Conservation (phyloP, 139 green algal genomes). For the Chara braunii region DNA sequence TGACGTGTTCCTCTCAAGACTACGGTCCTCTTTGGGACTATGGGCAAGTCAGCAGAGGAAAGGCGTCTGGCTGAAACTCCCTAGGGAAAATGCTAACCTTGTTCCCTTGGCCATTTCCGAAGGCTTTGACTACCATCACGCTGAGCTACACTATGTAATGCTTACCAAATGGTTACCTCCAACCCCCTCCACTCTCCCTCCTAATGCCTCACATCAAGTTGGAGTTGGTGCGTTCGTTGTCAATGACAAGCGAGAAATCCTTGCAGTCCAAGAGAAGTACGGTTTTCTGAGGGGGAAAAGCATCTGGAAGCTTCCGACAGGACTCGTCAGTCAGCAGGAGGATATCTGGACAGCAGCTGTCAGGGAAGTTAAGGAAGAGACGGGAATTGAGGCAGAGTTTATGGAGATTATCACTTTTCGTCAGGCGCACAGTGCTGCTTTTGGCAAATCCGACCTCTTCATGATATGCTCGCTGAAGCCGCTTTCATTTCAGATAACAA, state of each 20-base stretch:
- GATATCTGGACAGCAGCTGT: slow-evolving; percentile 40
- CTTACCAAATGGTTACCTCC: slow-evolving; percentile 44
- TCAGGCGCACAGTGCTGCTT: slow-evolving; percentile 34
- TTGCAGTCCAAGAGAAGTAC: slow-evolving; percentile 46
- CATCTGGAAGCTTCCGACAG: slow-evolving; percentile 52
- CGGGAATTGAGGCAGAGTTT: slow-evolving; percentile 37
- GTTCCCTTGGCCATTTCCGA: slow-evolving; percentile 22
- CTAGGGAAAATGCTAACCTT: slow-evolving; percentile 2
- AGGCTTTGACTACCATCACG: slow-evolving; percentile 51
- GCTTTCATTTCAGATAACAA: slow-evolving; percentile 20
- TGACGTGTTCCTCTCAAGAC: neutral
- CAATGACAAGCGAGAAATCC: slow-evolving; percentile 25
- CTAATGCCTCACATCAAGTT: slow-evolving; percentile 47
- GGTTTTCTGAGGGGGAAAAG: slow-evolving; percentile 32
- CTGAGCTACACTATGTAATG: slow-evolving; percentile 46
- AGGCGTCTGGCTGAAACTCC: slow-evolving; percentile 24
- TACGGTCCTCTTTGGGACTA: neutral
- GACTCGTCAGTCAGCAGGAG: slow-evolving; percentile 35
- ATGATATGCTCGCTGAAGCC: slow-evolving; percentile 36
- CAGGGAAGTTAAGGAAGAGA: slow-evolving; percentile 48
- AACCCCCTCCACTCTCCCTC: slow-evolving; percentile 34
- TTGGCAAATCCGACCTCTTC: slow-evolving; percentile 47
- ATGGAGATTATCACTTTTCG: slow-evolving; percentile 20
- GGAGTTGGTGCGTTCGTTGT: slow-evolving; percentile 47
- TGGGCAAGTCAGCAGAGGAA: slow-evolving; percentile 20